Base-by-base conservation (phyloP, 202 grass and related monocot species). In the Alloteropsis angusta region DNA sequence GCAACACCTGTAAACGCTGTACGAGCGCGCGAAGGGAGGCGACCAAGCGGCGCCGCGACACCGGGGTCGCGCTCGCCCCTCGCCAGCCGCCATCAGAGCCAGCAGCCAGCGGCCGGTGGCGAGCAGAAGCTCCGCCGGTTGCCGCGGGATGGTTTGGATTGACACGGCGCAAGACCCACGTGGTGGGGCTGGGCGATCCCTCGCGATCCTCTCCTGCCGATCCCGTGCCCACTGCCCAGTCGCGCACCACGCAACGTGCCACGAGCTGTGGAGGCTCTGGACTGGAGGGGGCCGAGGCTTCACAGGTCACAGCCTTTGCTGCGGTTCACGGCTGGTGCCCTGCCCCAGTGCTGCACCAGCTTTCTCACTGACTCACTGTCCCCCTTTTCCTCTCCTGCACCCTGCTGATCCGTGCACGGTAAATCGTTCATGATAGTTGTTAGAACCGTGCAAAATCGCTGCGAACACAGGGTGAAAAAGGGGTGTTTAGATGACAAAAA, bases 161-260 rank as follows among this genome's bases (percentile, higher is more conserved):
- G 5, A 43, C 45, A 36, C 25, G 52, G 71, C 71, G 35, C 78
- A 23, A 64, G 32, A 18, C 65, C 49, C 67, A 75, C 80, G 85
- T 83, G 85, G 80, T 87, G 74, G 80, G 74, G 50, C 46, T 8
- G 0, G 66, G 48, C 19, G n/a, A 53, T 48, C 68, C 28, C 72
- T 44, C 43, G n/a, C 45, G 5, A 45, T 34, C 43, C 23, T 28
- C 21, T 9, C 6, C 23, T 0, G 37, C 9, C 35, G 8, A 12
- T 18, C 52, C 38, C 43, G 5, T 16, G 32, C n/a, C n/a, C n/a
- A n/a, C n/a, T n/a, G n/a, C 30, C 60, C 30, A 4, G 28, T 25
- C 1, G 72, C 6, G 38, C 52, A 11, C 78, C 66, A 14, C 13
- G 25, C 54, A 45, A 45, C 49, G 19, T 65, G 75, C 75, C 18